Base-by-base conservation (phyloP, 768 basidiomycete genomes). In the Xerocomellus intermedius region DNA sequence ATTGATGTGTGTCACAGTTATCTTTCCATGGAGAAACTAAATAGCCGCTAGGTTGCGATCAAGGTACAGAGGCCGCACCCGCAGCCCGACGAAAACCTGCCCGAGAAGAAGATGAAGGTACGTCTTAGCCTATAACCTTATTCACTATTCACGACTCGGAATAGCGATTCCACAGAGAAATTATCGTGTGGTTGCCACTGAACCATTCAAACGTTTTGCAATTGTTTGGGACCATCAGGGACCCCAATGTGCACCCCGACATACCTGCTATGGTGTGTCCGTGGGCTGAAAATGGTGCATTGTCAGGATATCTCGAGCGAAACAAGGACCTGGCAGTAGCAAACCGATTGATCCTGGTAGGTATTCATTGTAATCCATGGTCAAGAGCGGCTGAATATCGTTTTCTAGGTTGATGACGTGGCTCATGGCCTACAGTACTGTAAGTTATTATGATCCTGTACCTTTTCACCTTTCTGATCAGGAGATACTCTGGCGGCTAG, bases 251-350 rank as follows among this genome's bases (percentile, higher is more conserved):
- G 26, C 26, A 45, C 26, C 36, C 36, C 9, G 5, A 44, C 6
- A 44, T 52, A 16, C 43, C 51, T 33, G 26, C 43, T 30, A 45
- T 45, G 36, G 51, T 52, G 28, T 50, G 43, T 30, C 51, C 26
- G 30, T 52, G 43, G 51, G 13, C 22, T 8, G 43, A 45, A 37
- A 30, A 45, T 28, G 50, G 50, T 26, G 22, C 50, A 16, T 4
- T 52, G n/a, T 28, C 35, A 10, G 35, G 26, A 16, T 30, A 52
- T 37, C 50, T 52, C 13, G n/a, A 43, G 12, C 5, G 14, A 28
- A 36, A 52, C 19, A 44, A 19, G 26, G 9, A 21, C 14, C 14
- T 52, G 24, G 4, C 35, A 8, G 16, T 36, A n/a, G 21, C n/a
- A 22, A 6, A 28, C 4, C 37, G 42, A 24, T 16, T 52, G 35